Evolutionary conservation across 768 basidiomycete genomes (phyloP), one percentile per base, ranked within the genome.

Genomic region (Crepidotus variabilis): DNA sequence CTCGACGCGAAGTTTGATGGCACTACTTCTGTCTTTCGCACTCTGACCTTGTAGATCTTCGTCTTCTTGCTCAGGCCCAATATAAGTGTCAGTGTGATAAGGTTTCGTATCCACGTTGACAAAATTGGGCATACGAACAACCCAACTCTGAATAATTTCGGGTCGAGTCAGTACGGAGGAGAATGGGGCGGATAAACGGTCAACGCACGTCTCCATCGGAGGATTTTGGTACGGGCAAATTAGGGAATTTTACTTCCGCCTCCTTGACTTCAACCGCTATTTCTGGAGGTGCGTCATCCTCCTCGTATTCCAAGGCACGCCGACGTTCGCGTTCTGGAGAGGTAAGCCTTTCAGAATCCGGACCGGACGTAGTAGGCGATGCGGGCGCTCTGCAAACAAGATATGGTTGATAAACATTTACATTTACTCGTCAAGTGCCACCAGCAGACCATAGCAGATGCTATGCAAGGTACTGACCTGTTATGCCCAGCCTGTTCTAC

Each of bases 41-140:
- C 78, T 84, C 55, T 86, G 85, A 9, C 75, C 79, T 51, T 81
- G 75, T 28, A 79, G 76, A 14, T 74, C 64, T 50, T 87, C 83
- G 43, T 83, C 86, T 20, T 86, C 85, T 32, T 90, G 86, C 63
- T 93, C 92, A 16, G 91, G 86, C 18, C 88, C 90, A 47, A 87
- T 77, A 71, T 94, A 94, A 0, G 87, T 88, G 55, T 93, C 87
- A 11, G 87, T 84, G 66, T 95, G 92, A 66, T 92, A 99, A 0
- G 96, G 92, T 60, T 89, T 88, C 1, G 92, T 82, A 64, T 95
- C 92, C 51, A 97, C 80, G 65, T 88, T 87, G 55, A 99, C 86
- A 67, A 92, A 97, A 67, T 91, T 92, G n/a, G 96, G 97, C 69
- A 97, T 84, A 43, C 92, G 86, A 54, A 96, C 84, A 52, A 94